Base-by-base conservation (phyloP, 1,284 basidiomycete genomes). In the Ganoderma sinense region DNA sequence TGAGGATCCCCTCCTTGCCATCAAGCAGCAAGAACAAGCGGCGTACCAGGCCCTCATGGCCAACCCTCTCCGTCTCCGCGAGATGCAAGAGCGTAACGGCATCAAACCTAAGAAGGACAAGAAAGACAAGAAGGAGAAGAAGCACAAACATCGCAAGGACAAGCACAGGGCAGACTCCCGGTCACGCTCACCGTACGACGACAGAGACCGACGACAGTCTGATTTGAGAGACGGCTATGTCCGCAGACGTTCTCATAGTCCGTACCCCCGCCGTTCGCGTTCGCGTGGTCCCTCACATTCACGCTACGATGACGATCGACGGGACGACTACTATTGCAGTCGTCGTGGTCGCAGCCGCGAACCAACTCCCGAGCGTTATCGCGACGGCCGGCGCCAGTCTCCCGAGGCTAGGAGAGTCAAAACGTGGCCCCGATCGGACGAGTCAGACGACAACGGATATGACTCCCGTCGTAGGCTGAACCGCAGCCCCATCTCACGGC, bases 1-100 rank as follows among this genome's bases (percentile, higher is more conserved):
- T 53, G 97, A 99, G 80, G 97, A 99, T 78, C 97, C 97, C 1
- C 81, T 99, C 31, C 87, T 99, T 31, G 95, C 95, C 16, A 99
- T 99, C 84, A 99, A 99, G 82, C 94, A 96, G 80, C 97, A 99
- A 78, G 97, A 99, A 82, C 96, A 98, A 80, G 93, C 94, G 8
- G 94, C 96, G 8, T 94, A 97, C 74, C 91, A 98, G 75, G 91
- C 95, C 4, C 85, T 99, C 65, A 89, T 97, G 84, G 92, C 94
- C 67, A 97, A 98, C 76, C 98, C 98, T 18, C 89, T 97, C 26
- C 93, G 96, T 43, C 83, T 98, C 60, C 89, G 91, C 69, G 92
- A 94, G 83, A 85, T 95, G 84, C 93, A 92, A 79, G 91, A 90
- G 80, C 86, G 88, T 66, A 91, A 88, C 69, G 93, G 92, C 40